phyloP scores from a whole-genome alignment of 2,329 filamentous ascomycete species.

The Fusarium nanum region DNA sequence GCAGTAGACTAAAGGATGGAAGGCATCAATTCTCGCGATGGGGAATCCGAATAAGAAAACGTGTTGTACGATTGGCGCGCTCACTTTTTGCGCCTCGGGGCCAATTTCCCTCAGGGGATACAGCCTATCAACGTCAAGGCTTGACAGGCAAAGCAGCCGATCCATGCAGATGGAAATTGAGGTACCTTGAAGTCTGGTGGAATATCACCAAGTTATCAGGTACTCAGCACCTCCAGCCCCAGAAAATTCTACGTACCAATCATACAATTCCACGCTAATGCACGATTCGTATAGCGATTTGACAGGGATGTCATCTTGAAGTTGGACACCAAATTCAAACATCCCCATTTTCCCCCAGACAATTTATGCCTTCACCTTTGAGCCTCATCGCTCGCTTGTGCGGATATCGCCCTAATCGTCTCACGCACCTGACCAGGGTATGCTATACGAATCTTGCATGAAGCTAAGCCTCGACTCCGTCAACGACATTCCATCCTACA shows the following conservation, averaged over 20 bases:
- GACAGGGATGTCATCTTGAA: neutral
- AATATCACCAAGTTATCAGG: neutral
- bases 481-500: constrained; percentile 19
- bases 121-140: constrained; percentile 33
- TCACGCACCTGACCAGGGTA: constrained; percentile 13
- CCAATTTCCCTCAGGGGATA: constrained; percentile 34
- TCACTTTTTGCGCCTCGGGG: constrained; percentile 7
- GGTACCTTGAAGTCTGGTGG: constrained; percentile 1
- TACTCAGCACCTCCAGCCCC: neutral
- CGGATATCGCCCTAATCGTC: constrained; percentile 6
- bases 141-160: constrained; percentile 22
- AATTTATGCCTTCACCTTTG: constrained; percentile 24
- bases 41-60: constrained; percentile 44
- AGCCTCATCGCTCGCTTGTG: constrained; percentile 37
- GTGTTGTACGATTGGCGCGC: constrained; percentile 45
- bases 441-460: constrained; percentile 48
- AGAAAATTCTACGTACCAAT: constrained; percentile 12
- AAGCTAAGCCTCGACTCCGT: constrained; percentile 38
- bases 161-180: constrained; percentile 25
- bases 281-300: constrained; percentile 38
- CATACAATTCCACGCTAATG: constrained; percentile 12
- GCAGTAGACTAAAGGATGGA: neutral
- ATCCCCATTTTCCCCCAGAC: constrained; percentile 20
- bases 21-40: constrained; percentile 27
- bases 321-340: neutral